Percentiles rank a stretch among this genome's conserved stretches.
Conservation (phyloP, 768 basidiomycete genomes). For the Clathrus columnatus region DNA sequence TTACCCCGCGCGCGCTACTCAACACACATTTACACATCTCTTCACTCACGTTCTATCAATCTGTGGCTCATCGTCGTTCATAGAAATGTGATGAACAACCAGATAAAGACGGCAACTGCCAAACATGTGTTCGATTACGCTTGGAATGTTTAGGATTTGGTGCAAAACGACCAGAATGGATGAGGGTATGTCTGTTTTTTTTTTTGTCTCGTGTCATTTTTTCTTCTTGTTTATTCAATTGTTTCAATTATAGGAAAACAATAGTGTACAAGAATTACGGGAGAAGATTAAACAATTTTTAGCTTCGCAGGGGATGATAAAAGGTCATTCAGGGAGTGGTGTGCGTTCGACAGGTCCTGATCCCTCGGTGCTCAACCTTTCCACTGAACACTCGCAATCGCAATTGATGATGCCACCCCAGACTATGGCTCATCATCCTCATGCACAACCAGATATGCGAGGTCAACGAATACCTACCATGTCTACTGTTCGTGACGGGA, state of each 20-base stretch:
- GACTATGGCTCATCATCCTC: background rate
- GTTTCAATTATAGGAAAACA: conserved; percentile 45
- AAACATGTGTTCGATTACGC: conserved; percentile 68
- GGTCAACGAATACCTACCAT: conserved; percentile 3
- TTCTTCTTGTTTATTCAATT: conserved; percentile 7
- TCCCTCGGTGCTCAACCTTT: conserved; percentile 37
- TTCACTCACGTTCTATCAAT: too few relatives aligned
- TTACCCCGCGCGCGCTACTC: conserved; percentile 13
- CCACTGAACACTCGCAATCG: conserved; percentile 25
- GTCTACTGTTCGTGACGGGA: conserved; percentile 5
- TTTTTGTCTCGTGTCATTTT: conserved; percentile 9
- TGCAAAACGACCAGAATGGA: conserved; percentile 77
- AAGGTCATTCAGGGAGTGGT: conserved; percentile 71
- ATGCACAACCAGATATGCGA: background rate
- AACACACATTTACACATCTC: too few relatives aligned
- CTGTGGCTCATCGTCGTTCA: conserved; percentile 11
- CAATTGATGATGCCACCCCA: conserved; percentile 26
- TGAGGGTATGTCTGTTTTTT: conserved; percentile 47
- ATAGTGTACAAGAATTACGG: conserved; percentile 57
- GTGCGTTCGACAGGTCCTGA: conserved; percentile 50
- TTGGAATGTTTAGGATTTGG: conserved; percentile 85
- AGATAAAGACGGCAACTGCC: conserved; percentile 52
- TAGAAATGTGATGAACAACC: conserved; percentile 83
- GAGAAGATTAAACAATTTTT: conserved; percentile 76
- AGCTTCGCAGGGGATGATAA: conserved; percentile 81